These are phyloP conservation scores for Uncinocarpus reesii DNA, from an alignment of 2,329 filamentous ascomycete genomes.

Conservation along the genomic window DNA sequence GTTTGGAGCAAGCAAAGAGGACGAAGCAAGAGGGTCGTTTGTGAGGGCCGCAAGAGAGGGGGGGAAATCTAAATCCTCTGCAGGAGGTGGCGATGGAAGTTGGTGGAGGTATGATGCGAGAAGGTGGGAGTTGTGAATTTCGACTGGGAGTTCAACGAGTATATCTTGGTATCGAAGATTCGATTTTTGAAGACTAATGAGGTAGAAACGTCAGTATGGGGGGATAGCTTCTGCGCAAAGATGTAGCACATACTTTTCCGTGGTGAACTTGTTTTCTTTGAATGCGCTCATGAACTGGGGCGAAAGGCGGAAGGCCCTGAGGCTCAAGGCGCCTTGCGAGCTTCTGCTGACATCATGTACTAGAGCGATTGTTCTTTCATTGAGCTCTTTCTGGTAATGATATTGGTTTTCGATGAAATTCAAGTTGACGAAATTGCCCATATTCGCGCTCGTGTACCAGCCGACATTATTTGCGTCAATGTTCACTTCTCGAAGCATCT, in stretches of 20 bases:
- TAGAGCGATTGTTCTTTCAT: slow-evolving; percentile 75
- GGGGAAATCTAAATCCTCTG: slow-evolving; percentile 62
- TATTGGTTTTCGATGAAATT: slow-evolving; percentile 97
- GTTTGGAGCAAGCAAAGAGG: slow-evolving; percentile 67
- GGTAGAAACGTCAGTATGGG: neutral
- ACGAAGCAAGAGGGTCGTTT: slow-evolving; percentile 49
- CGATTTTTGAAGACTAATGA: slow-evolving; percentile 74
- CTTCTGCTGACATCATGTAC: slow-evolving; percentile 94
- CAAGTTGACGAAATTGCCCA: slow-evolving; percentile 95
- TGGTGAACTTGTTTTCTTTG: slow-evolving; percentile 96
- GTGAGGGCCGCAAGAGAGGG: slow-evolving; percentile 68
- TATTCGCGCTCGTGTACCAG: slow-evolving; percentile 97
- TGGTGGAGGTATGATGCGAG: slow-evolving; percentile 93
- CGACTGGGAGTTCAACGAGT: slow-evolving; percentile 77
- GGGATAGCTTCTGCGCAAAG: neutral
- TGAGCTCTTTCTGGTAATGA: slow-evolving; percentile 87
- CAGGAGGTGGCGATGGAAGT: slow-evolving; percentile 57
- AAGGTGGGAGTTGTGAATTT: slow-evolving; percentile 93
- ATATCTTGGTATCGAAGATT: slow-evolving; percentile 92
- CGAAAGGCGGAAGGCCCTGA: slow-evolving; percentile 88
- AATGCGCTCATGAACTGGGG: slow-evolving; percentile 76
- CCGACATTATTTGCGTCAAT: slow-evolving; percentile 96
- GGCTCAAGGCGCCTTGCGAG: slow-evolving; percentile 77
- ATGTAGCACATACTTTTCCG: slow-evolving; percentile 64
- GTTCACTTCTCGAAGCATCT: slow-evolving; percentile 91